Base-by-base conservation (phyloP, 2,329 filamentous ascomycete species). In the Cryphonectria radicalis region DNA sequence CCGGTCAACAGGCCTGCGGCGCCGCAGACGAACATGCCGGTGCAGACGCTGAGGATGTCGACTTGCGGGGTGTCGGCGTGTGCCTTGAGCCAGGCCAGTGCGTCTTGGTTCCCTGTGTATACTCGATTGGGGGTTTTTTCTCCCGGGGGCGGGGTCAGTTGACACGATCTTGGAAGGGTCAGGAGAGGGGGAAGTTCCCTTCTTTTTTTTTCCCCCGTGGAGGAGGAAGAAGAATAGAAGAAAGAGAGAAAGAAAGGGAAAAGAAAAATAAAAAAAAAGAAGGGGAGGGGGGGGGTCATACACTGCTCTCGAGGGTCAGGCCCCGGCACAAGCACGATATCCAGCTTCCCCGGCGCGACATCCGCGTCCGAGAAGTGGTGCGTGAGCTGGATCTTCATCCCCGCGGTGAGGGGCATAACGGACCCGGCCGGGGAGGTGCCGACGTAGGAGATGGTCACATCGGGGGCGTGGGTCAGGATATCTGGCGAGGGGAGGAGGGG, bases 1-100 rank as follows among this genome's bases (percentile, higher is more conserved):
- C 6, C n/a, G 46, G 46, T 80, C 43, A 86, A 72, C 28, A 89
- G 76, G 0, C 86, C 86, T 0, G 85, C 85, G 25, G 81, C 80
- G 22, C 81, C 85, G 69, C 86, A 85, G 17, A 88, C 28, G 50
- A 83, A 82, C 35, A 84, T 81, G 0, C 86, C 86, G 4, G 86
- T 86, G 77, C 86, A 89, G 13, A 88, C 80, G 72, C 83, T 82
- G 71, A 88, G 77, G 55, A 89, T 80, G 71, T 88, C 86, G 17
- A 84, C 84, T 6, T 74, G 79, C 5, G 77, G 71, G 1, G 76
- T 77, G 64, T 77, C 77, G 11, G 75, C 80, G 70, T 88, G 86
- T 3, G 67, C 76, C 10, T 77, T 76, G 62, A 88, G 74, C 81
- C 86, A 88, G 55, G 77, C 77, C n/a, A 82, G 73, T 1, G 77